Conservation (phyloP, 768 basidiomycete genomes). For the Podaxis sp. region DNA sequence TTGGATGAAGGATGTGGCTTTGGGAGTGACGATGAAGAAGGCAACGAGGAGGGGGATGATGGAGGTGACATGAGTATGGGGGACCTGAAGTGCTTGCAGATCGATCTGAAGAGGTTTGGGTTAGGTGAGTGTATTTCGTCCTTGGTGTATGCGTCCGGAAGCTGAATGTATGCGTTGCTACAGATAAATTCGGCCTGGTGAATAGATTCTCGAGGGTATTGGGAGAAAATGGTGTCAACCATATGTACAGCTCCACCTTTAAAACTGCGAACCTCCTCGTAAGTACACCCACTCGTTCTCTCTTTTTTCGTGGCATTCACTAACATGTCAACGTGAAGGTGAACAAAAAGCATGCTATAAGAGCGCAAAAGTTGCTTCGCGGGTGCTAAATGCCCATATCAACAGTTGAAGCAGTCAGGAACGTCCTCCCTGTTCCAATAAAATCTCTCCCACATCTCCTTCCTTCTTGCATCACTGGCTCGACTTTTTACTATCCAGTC, state of each 20-base stretch:
- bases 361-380: slow-evolving; percentile 54
- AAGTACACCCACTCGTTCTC: slow-evolving; percentile 14
- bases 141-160: background rate
- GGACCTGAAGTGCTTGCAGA: slow-evolving; percentile 64
- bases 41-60: slow-evolving; percentile 35
- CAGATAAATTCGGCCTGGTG: slow-evolving; percentile 77
- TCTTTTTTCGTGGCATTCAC: background rate
- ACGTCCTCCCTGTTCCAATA: too few species aligned
- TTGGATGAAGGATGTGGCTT: slow-evolving; percentile 32
- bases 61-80: slow-evolving; percentile 27
- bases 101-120: slow-evolving; percentile 70
- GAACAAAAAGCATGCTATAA: slow-evolving; percentile 50
- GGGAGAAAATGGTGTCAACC: slow-evolving; percentile 70
- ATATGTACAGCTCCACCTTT: slow-evolving; percentile 83
- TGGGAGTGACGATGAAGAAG: slow-evolving; percentile 2
- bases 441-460: too few species aligned
- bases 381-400: slow-evolving; percentile 38
- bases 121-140: slow-evolving; percentile 41
- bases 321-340: slow-evolving; percentile 31
- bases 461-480: too few species aligned
- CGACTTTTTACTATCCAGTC: too few species aligned
- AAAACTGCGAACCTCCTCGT: slow-evolving; percentile 80
- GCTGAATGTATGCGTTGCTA: background rate
- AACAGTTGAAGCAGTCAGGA: too few species aligned
- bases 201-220: slow-evolving; percentile 72